These are phyloP conservation scores for Papiliotrema laurentii DNA, from an alignment of 1,284 basidiomycete genomes.

Conservation along the genomic window DNA sequence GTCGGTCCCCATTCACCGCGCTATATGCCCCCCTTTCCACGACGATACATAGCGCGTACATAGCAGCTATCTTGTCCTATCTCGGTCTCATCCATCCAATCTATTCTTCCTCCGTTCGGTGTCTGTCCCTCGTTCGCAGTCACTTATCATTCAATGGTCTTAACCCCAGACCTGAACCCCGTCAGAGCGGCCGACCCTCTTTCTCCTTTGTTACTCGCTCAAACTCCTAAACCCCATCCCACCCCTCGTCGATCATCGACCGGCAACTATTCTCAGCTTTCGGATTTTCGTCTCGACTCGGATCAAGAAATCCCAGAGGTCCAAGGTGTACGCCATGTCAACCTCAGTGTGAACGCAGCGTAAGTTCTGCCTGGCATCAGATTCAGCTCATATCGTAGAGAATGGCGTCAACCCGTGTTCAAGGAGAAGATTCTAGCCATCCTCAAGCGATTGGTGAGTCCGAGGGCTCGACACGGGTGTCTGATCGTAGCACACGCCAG, in stretches of 20 bases:
- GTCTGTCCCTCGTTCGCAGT: no score
- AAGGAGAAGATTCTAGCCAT: constrained; percentile 43
- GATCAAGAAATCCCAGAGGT: constrained; percentile 8
- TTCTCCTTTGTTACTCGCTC: background rate
- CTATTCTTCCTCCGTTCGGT: no score
- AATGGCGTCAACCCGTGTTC: constrained; percentile 47
- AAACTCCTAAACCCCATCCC: constrained; percentile 1
- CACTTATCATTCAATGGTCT: background rate
- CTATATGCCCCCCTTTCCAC: no score
- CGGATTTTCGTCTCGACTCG: constrained; percentile 42
- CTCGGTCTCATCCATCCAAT: no score
- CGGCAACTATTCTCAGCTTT: constrained; percentile 41
- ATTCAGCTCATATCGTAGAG: constrained; percentile 14
- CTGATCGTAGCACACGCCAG: constrained; percentile 32
- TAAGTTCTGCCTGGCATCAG: constrained; percentile 49
- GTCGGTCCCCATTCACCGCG: no score
- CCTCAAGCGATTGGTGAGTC: constrained; percentile 32
- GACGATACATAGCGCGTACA: no score
- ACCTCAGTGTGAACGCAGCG: constrained; percentile 63
- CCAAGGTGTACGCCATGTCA: constrained; percentile 58
- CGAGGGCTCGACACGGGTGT: constrained; percentile 12
- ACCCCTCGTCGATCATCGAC: constrained; percentile 16
- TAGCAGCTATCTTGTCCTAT: no score
- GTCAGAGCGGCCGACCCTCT: background rate
- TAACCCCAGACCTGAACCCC: background rate